Evolutionary conservation across 2,329 filamentous ascomycete species (phyloP), one percentile per base, ranked within the genome.

Genomic region (Epichloe festucae): DNA sequence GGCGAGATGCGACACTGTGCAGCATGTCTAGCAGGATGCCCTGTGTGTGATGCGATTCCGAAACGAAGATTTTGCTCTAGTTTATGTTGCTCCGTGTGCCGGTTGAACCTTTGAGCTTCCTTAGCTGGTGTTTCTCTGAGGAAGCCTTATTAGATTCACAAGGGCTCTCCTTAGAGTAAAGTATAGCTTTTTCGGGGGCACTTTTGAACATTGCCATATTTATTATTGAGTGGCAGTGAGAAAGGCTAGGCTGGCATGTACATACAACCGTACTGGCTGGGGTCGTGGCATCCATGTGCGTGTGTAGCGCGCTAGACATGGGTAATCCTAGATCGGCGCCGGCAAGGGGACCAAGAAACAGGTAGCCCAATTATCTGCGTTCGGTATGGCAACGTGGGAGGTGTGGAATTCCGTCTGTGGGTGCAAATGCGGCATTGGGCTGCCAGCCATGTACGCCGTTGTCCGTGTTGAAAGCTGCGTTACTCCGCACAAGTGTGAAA

Each of bases 321-420:
- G 62, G 52, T 53, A 3, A 57, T 57, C 62, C 61, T 54, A 53
- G 60, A 58, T 59, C 56, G 56, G 52, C 51, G 48, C 54, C 53
- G 49, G 53, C 56, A 58, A 55, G 57, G 55, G 55, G 36, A 5
- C 46, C 21, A 48, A 19, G 36, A 10, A 48, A n/a, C 46, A 40
- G 36, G 31, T 6, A 27, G 36, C 35, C 46, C 21, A 31, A 41
- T 27, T 17, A 41, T 48, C 40, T 27, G 23, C 12, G n/a, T 10
- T 23, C 46, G 38, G 15, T 19, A 40, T 19, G 46, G 47, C 47
- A 49, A 36, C 40, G 39, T 43, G 46, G 27, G 11, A 42, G 38
- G 23, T 34, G 48, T 43, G 40, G 47, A 7, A 27, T 23, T 23
- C 23, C 23, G 46, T 21, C 19, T 39, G 7, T 36, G 35, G 11